Evolutionary conservation across 176 grass and related monocot genomes (phyloP).

Genomic region (Phyllostachys edulis): DNA sequence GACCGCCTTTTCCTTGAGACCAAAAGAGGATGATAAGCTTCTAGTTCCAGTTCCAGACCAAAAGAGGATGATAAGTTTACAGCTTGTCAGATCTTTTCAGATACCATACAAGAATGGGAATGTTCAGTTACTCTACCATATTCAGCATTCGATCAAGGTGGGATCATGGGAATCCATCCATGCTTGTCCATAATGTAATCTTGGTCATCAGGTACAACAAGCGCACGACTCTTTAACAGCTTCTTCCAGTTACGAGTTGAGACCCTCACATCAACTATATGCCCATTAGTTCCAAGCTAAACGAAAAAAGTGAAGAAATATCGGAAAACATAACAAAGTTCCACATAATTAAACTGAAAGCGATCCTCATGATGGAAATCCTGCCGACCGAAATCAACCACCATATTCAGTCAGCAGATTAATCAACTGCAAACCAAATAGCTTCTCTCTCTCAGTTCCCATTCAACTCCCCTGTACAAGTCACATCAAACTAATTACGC

Average conservation of each 20-base stretch:
- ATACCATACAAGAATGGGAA: no score
- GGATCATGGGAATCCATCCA: background rate
- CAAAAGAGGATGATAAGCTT: no score
- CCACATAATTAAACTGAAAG: background rate
- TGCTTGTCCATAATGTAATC: no score
- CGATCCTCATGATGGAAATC: background rate
- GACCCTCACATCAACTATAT: background rate
- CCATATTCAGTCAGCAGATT: background rate
- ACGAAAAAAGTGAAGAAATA: background rate
- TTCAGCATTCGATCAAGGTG: no score
- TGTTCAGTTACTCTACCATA: no score
- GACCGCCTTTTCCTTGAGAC: no score
- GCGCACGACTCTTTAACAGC: no score
- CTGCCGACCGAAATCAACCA: background rate
- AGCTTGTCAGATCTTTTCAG: no score
- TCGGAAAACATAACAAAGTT: background rate
- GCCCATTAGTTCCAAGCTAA: background rate
- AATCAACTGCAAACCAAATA: background rate
- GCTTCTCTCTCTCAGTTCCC: background rate
- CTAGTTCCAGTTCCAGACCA: no score
- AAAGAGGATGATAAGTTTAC: no score
- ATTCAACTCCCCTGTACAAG: background rate
- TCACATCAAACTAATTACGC: no score
- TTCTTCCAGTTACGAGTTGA: background rate
- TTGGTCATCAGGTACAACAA: no score